Conservation (phyloP, 2,329 filamentous ascomycete genomes). For the Talaromyces sp. region DNA sequence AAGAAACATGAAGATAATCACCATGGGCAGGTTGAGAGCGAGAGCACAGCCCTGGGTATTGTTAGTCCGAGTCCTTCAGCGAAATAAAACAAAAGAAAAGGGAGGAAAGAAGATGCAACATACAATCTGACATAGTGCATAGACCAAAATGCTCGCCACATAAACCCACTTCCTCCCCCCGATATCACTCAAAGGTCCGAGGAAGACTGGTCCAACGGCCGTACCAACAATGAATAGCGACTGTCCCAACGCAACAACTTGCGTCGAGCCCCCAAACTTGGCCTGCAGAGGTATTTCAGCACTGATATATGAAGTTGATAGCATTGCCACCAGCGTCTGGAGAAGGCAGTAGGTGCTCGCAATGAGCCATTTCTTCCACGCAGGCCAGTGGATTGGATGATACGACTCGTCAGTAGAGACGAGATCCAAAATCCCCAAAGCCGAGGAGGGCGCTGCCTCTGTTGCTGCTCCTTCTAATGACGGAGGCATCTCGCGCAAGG, state of each 20-base stretch:
- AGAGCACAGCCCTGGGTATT: slow-evolving; percentile 23
- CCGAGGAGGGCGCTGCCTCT: not conserved
- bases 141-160: slow-evolving; percentile 30
- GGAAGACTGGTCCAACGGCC: slow-evolving; percentile 37
- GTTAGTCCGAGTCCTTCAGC: not conserved
- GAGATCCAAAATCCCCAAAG: slow-evolving; percentile 2
- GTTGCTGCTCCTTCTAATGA: not conserved
- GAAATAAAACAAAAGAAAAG: not conserved
- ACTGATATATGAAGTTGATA: slow-evolving; percentile 36
- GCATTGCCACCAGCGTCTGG: slow-evolving; percentile 36
- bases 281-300: slow-evolving; percentile 34
- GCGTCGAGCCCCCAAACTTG: slow-evolving; percentile 32
- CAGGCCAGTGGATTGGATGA: slow-evolving; percentile 17
- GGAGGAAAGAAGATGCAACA: not conserved
- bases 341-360: slow-evolving; percentile 24
- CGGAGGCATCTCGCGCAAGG: not conserved
- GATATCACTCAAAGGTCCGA: slow-evolving; percentile 39
- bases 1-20: slow-evolving; percentile 35
- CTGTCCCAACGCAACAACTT: slow-evolving; percentile 38
- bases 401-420: slow-evolving; percentile 13
- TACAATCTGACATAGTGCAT: slow-evolving; percentile 30
- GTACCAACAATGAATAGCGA: slow-evolving; percentile 41
- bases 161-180: slow-evolving; percentile 43
- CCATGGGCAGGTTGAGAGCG: slow-evolving; percentile 32
- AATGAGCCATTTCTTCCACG: slow-evolving; percentile 19